Evolutionary conservation across 176 grass and related monocot species (phyloP), one percentile per base, ranked within the genome.

Genomic region (Carex parvula): DNA sequence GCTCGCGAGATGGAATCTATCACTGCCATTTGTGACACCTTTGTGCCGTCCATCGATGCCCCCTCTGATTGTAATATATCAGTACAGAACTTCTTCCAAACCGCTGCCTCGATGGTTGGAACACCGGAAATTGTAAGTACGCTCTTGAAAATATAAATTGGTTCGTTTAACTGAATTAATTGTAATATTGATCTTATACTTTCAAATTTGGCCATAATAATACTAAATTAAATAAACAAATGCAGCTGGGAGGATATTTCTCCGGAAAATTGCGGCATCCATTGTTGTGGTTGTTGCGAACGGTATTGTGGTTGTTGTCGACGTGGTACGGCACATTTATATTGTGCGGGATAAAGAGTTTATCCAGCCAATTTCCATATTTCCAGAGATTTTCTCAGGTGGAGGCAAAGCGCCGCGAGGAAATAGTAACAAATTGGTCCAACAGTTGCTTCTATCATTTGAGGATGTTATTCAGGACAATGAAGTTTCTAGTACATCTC

Each of bases 401-500:
- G 86, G 64, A 84, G 0, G 7, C 80, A 59, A 79, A 87, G n/a
- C 30, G 52, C 4, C 87, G 92, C 44, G 93, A 95, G 77, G 79
- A 16, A 24, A 85, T 89, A 58, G 4, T 94, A 8, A 63, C 56
- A 59, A 84, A 85, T 26, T 98, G 95, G 95, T 93, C 71, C 77
- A 70, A 83, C 13, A 93, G 73, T 16, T 13, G 79, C 14, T 80
- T 95, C 80, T 84, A 41, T n/a, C 79, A 84, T 60, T 85, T 95
- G 32, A 94, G 95, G 58, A 10, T 90, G 79, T 84, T 91, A 54
- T 98, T 94, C 70, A 46, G 88, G 16, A 6, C 91, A 26, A 13
- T 84, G 88, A 98, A 98, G 64, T 58, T 90, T 55, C 89, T 85
- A 53, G 88, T 88, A 79, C 82, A 87, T 86, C 87, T 86, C 89